Percentiles rank a stretch among this genome's conserved stretches.
These are phyloP conservation scores for Mixia osmundae DNA, from an alignment of 1,284 basidiomycete genomes.

Conservation along the genomic window DNA sequence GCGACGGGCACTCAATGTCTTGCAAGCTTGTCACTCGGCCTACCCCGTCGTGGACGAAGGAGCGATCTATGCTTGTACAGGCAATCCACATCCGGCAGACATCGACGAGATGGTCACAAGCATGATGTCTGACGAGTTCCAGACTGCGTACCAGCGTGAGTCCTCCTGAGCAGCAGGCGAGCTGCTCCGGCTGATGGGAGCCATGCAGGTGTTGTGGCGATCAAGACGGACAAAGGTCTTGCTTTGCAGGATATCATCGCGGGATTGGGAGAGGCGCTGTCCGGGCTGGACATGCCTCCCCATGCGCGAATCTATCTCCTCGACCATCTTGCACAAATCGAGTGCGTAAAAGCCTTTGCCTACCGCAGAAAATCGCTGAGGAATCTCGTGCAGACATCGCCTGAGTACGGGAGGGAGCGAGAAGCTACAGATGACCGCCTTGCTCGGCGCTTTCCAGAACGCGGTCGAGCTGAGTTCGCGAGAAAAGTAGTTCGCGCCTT, in stretches of 20 bases:
- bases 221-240: constrained; percentile 79
- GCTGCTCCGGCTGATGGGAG: neutral
- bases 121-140: constrained; percentile 93
- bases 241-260: constrained; percentile 87
- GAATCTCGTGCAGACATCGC: constrained; percentile 40
- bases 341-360: constrained; percentile 40
- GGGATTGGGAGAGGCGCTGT: constrained; percentile 75
- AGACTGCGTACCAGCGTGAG: constrained; percentile 66
- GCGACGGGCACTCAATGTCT: constrained; percentile 82
- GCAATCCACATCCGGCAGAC: constrained; percentile 80
- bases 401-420: constrained; percentile 80
- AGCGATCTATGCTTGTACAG: constrained; percentile 90
- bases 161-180: constrained; percentile 5
- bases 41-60: constrained; percentile 70
- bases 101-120: constrained; percentile 80
- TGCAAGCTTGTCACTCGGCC: constrained; percentile 83
- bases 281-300: constrained; percentile 61
- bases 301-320: constrained; percentile 73
- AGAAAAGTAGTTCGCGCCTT: too few species aligned
- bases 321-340: constrained; percentile 68
- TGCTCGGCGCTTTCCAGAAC: constrained; percentile 83
- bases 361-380: neutral
- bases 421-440: constrained; percentile 76
- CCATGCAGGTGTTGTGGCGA: constrained; percentile 45
- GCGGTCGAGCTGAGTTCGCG: constrained; percentile 60